Percentiles rank a stretch among this genome's conserved stretches.
Conservation (phyloP, 331 rosid genomes). For the Quercus tomentella region DNA sequence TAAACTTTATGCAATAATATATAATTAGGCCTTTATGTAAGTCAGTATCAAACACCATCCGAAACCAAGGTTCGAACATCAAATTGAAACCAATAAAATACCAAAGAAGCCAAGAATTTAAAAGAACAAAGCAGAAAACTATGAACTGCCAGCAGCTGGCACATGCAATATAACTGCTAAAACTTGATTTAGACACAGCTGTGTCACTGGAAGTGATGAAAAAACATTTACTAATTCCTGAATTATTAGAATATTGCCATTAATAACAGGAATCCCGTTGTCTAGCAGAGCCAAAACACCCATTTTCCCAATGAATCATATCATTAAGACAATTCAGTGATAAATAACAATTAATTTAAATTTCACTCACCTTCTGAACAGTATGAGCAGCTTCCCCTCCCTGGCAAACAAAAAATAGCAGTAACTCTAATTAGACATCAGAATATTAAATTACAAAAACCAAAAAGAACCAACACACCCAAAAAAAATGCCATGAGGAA, state of each 20-base stretch:
- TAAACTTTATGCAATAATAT: no score
- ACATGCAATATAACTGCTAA: not conserved
- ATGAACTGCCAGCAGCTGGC: not conserved
- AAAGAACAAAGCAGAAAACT: not conserved
- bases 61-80: no score
- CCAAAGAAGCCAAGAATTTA: not conserved
- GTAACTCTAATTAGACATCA: not conserved
- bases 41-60: no score
- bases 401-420: not conserved
- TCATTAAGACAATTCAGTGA: not conserved
- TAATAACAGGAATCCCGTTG: no score
- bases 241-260: no score
- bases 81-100: not conserved
- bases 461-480: not conserved
- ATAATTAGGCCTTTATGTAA: no score
- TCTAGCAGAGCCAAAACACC: not conserved
- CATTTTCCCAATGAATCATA: not conserved
- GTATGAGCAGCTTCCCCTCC: slow-evolving; percentile 14
- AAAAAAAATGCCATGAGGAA: not conserved
- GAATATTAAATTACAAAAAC: not conserved
- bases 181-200: not conserved
- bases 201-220: no score
- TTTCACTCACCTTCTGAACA: slow-evolving; percentile 11
- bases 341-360: not conserved
- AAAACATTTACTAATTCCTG: no score